A percentile compares a stretch with the other conserved stretches of the same genome.
Evolutionary conservation across 495 filamentous ascomycete species (phyloP).

Genomic region (Chaetomium fimeti): DNA sequence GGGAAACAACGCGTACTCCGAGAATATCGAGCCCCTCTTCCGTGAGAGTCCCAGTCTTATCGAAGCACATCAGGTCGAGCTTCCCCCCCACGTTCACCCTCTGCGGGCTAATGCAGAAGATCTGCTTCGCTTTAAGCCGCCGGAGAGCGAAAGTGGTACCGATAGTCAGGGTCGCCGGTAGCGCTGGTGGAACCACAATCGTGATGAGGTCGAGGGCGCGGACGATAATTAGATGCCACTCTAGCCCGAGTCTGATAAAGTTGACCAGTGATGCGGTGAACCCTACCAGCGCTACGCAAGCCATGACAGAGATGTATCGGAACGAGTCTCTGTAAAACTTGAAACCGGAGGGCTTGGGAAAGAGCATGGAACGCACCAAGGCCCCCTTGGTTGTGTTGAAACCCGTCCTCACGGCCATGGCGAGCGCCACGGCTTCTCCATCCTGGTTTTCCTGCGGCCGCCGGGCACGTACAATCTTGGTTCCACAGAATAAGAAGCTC

Average conservation of each 20-base stretch:
- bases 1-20: constrained; percentile 73
- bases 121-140: constrained; percentile 78
- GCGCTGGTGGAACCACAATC: constrained; percentile 92
- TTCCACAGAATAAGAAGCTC: constrained; percentile 90
- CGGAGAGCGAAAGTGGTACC: constrained; percentile 93
- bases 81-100: constrained; percentile 95
- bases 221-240: constrained; percentile 86
- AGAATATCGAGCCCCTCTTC: constrained; percentile 97
- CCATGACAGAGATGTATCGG: constrained; percentile 97
- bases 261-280: constrained; percentile 91
- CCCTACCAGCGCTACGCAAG: constrained; percentile 76
- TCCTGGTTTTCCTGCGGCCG: constrained; percentile 78
- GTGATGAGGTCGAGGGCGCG: constrained; percentile 94
- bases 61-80: constrained; percentile 93
- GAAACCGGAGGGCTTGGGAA: constrained; percentile 96
- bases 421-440: constrained; percentile 87
- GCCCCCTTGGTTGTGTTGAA: constrained; percentile 98
- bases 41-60: constrained; percentile 97
- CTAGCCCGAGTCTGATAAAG: constrained; percentile 76
- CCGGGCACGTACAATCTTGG: constrained; percentile 88
- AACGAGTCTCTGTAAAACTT: constrained; percentile 98
- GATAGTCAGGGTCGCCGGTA: constrained; percentile 96
- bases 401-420: constrained; percentile 87
- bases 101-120: constrained; percentile 98
- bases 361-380: constrained; percentile 95